Base-by-base conservation (phyloP, 257 asterid species). In the Knoxia roxburghii region DNA sequence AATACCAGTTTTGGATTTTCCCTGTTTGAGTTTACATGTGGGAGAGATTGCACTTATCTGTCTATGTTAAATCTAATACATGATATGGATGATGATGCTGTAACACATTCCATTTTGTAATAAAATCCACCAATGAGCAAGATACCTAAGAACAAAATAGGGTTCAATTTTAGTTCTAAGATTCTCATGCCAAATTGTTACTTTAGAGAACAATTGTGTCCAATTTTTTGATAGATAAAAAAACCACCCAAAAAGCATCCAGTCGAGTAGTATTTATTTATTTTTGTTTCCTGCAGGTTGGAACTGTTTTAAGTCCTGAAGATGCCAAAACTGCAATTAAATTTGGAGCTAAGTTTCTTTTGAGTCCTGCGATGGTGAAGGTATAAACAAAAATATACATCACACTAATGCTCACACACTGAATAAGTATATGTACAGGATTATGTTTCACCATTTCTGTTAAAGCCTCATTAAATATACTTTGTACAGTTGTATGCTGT, bases 311-410 rank as follows among this genome's bases (percentile, higher is more conserved):
- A 68, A 75, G 81, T 70, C 76, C 75, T 59, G 69, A 26, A 68
- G 87, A 79, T 50, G 96, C 92, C 20, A 79, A 77, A 69, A 64
- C 68, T 65, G 91, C 97, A 13, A 49, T 88, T 23, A 71, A 72
- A 9, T 33, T 65, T 58, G 97, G 97, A 76, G 97, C 95, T 68
- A 90, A 88, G 81, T 90, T 90, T 79, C 85, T 90, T 4, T 72
- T 88, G 95, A 86, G 96, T 62, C 97, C 97, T 77, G 95, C 83
- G 64, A 80, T 78, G 75, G 87, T 90, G 65, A 84, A 79, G 91
- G 97, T 90, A 80, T 49, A 51, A 39, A 60, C 55, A 55, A 13
- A 24, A 30, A 39, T 39, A 18, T 15, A 24, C 20, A n/a, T n/a
- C n/a, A n/a, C n/a, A n/a, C n/a, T n/a, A n/a, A n/a, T n/a, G n/a